Evolutionary conservation across 1,139 yeast genomes (phyloP), one percentile per base, ranked within the genome.

Genomic region (Candida tropicalis): DNA sequence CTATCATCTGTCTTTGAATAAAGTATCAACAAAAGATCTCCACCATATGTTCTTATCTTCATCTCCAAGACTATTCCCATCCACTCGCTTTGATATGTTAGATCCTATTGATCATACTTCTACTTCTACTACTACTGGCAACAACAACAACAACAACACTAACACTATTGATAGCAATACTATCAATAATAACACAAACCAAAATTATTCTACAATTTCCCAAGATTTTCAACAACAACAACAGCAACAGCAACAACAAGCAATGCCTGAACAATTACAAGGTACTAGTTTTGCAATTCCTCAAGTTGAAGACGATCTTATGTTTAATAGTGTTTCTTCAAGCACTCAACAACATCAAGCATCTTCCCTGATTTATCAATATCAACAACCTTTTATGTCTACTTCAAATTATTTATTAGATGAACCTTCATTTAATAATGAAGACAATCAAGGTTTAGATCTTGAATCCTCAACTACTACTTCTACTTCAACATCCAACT

Each of bases 61-160:
- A 12, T 40, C 50, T 20, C 40, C 54, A 17, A 39, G 28, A 22
- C 40, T 45, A 29, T 31, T 44, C 35, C 48, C 47, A 38, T 44
- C 51, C 38, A 50, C 47, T 44, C 58, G 56, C 42, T 47, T 55
- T 44, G 56, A 54, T 45, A 57, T 56, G 61, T 49, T 55, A 47
- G 61, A 57, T 43, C 57, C 58, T 11, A 42, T 54, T 31, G 60
- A 56, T 36, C 38, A 52, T 40, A 29, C 22, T 29, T 5, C 29
- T 6, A 9, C 17, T 12, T 24, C 37, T 13, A 34, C 28, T 13
- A 25, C 7, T 27, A 27, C 29, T 27, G 5, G 15, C 13, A 22
- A 15, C 5, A 23, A 15, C 9, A 8, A 12, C 20, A 34, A 24
- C 29, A 34, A 25, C 37, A 12, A 34, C 28, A 23, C 4, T 11